Evolutionary conservation across 1,139 yeast genomes (phyloP).

Genomic region (Suhomyces panamericanus): DNA sequence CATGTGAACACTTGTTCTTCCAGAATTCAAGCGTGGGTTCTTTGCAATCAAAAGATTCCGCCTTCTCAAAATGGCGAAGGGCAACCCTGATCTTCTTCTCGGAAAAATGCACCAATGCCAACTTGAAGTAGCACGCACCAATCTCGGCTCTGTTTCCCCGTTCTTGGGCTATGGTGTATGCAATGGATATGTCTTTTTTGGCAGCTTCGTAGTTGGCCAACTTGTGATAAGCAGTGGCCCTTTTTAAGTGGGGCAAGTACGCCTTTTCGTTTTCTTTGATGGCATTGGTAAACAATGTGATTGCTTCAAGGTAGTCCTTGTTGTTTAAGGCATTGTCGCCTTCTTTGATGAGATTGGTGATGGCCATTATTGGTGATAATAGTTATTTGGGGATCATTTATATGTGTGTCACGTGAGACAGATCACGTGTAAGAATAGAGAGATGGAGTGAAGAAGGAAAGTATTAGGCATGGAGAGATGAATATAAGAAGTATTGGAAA

Average conservation of each 20-base stretch:
- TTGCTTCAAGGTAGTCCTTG: conserved; percentile 41
- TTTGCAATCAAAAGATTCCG: conserved; percentile 47
- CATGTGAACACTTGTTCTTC: conserved; percentile 47
- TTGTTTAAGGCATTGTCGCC: conserved; percentile 35
- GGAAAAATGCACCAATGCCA: conserved; percentile 52
- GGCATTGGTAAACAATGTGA: conserved; percentile 32
- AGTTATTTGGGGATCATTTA: background rate
- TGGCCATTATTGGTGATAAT: conserved; percentile 32
- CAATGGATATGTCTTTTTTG: conserved; percentile 52
- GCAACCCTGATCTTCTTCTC: conserved; percentile 52
- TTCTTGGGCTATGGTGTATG: conserved; percentile 53
- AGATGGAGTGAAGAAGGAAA: too few species aligned
- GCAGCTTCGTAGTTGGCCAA: conserved; percentile 51
- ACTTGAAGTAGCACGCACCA: conserved; percentile 59
- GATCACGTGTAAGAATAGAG: background rate
- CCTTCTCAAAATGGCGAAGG: conserved; percentile 46
- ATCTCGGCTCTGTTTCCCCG: conserved; percentile 55
- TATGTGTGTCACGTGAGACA: background rate
- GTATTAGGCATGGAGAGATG: too few species aligned
- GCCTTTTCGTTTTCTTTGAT: conserved; percentile 46
- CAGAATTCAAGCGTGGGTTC: conserved; percentile 54
- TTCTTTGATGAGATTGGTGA: conserved; percentile 36
- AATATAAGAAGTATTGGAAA: too few species aligned
- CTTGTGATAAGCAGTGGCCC: conserved; percentile 59
- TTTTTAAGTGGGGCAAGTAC: conserved; percentile 52